Conservation (phyloP, 2,329 filamentous ascomycete genomes). For the Xylaria sp. region DNA sequence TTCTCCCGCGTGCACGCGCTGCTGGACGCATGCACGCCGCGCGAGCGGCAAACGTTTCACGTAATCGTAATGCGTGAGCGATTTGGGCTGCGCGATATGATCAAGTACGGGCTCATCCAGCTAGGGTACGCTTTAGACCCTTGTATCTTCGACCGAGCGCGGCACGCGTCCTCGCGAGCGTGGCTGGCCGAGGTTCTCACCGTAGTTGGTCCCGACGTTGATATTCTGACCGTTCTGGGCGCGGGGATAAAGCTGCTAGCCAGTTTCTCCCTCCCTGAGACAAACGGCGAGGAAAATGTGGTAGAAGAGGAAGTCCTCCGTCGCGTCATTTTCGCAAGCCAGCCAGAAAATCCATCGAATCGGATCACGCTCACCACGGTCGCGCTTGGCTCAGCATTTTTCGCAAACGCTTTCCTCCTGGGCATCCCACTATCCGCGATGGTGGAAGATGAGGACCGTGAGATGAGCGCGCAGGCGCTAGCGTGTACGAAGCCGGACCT, state of each 20-base stretch:
- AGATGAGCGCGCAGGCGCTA: constrained; percentile 32
- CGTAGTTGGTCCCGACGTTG: not conserved
- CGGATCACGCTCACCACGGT: constrained; percentile 12
- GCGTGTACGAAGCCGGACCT: constrained; percentile 36
- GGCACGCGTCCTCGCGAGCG: not conserved
- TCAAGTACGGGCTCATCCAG: constrained; percentile 30
- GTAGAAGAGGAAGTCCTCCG: constrained; percentile 10
- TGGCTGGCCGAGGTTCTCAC: constrained; percentile 15
- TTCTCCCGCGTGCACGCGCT: constrained; percentile 22
- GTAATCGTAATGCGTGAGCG: constrained; percentile 21
- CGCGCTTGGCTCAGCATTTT: constrained; percentile 9
- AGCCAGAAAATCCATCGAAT: not conserved
- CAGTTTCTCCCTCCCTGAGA: not conserved
- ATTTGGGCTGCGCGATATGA: constrained; percentile 26
- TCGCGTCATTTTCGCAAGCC: constrained; percentile 1
- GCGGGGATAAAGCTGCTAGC: constrained; percentile 18
- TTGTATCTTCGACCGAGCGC: constrained; percentile 17
- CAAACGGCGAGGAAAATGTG: not conserved
- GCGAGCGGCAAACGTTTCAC: constrained; percentile 22
- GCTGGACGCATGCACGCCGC: not conserved
- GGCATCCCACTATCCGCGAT: constrained; percentile 16
- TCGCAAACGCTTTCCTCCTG: constrained; percentile 19
- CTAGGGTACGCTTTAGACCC: constrained; percentile 23
- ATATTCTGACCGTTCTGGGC: constrained; percentile 4
- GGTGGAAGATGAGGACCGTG: constrained; percentile 11